Evolutionary conservation across 2,329 filamentous ascomycete genomes (phyloP), one percentile per base, ranked within the genome.

Genomic region (Acrocalymma vagum): DNA sequence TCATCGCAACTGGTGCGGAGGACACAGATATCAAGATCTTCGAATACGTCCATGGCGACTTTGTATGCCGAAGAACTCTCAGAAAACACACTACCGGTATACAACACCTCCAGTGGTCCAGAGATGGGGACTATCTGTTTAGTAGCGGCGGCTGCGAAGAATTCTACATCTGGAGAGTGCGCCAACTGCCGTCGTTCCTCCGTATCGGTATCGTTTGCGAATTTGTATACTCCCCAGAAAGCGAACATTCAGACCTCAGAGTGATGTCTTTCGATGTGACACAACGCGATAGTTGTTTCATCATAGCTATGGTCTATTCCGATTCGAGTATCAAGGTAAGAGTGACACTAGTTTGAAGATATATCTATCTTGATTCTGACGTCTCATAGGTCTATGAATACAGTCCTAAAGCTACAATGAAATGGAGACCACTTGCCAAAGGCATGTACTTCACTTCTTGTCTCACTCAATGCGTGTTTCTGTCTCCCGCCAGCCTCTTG

Each of bases 131-230:
- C 1, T 87, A 86, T 55, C 80, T 99, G 3, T 88, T 97, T 64
- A 96, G 89, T 51, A 92, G 90, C 58, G 90, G 83, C 5, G 94
- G 92, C 0, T 86, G 84, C 46, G 93, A 96, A 65, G 93, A 99
- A 68, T 87, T 97, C 50, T 93, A 86, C 56, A 80, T 92, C 9
- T 99, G 94, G 93, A 79, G 82, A 26, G 68, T 93, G 22, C 75
- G 74, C 30, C 60, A 62, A 9, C 65, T 88, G 6, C 76, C 83
- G 17, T 29, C 42, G 5, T 73, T 77, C 2, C 70, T 81, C 40
- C 74, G 72, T 3, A 56, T 83, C 8, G 79, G 82, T 0, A 72
- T 80, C 1, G 69, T 80, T 1, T 77, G 80, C 48, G 74, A 81
- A 48, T 75, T 74, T 2, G 61, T 67, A 9, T 78, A 79, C 55